A percentile compares a stretch with the other conserved stretches of the same genome.
Evolutionary conservation across 805 yeast genomes (phyloP).

Genomic region (Monosporozyma unispora): DNA sequence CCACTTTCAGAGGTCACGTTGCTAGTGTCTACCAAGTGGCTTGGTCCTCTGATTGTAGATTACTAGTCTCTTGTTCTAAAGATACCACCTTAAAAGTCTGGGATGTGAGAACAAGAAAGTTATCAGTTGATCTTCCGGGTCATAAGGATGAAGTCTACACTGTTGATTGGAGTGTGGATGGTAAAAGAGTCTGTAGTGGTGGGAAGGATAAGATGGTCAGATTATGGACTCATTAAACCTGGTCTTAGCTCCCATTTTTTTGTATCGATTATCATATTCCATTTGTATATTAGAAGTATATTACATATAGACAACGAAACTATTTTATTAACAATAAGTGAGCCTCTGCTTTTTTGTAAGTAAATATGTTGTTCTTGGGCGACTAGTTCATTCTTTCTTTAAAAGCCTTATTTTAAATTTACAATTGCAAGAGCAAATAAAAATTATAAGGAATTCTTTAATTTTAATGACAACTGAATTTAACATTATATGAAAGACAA

Average conservation of each 20-base stretch:
- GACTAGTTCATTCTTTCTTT: no score
- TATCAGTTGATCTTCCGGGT: constrained; percentile 87
- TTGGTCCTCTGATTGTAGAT: constrained; percentile 92
- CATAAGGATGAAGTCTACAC: constrained; percentile 94
- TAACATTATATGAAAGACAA: no score
- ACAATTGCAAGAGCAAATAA: not conserved
- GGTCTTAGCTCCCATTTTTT: not conserved
- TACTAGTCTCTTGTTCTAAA: constrained; percentile 87
- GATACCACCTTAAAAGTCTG: constrained; percentile 95
- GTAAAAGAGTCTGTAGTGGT: constrained; percentile 89
- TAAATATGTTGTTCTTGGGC: no score
- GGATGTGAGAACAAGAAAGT: constrained; percentile 82
- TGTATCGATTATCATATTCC: not conserved
- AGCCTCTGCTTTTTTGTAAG: no score
- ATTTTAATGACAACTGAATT: not conserved
- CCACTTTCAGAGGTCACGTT: constrained; percentile 93
- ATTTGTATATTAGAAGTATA: not conserved
- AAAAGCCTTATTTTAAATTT: not conserved
- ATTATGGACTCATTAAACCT: constrained; percentile 75
- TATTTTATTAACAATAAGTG: not conserved
- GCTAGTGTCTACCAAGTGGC: constrained; percentile 97
- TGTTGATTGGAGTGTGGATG: constrained; percentile 97
- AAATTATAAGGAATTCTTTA: not conserved
- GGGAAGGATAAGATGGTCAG: constrained; percentile 94
- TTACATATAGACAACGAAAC: not conserved